phyloP scores from a whole-genome alignment of 306 rosid species.

The Cicer judaicum region DNA sequence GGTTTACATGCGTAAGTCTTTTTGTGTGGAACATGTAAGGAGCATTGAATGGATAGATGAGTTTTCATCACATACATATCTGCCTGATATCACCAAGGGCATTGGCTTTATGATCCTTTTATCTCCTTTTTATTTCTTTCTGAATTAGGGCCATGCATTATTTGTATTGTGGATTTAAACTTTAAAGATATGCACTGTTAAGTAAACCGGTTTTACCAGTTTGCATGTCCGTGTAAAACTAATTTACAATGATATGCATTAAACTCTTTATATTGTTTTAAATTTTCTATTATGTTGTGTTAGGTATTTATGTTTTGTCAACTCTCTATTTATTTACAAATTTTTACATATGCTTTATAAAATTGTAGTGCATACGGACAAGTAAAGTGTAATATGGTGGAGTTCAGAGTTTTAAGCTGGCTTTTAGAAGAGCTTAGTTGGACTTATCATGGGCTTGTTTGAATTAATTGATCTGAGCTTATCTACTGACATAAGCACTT shows the following conservation, averaged over 20 bases:
- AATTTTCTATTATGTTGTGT: background rate
- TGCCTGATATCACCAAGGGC: background rate
- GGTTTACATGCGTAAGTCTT: background rate
- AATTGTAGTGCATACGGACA: background rate
- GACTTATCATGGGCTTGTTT: background rate
- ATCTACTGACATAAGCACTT: background rate
- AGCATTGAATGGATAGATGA: conserved; percentile 8
- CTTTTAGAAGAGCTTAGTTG: background rate
- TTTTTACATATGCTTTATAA: background rate
- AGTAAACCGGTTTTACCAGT: too few species aligned
- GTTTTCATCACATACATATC: conserved; percentile 11
- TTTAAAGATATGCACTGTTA: too few species aligned
- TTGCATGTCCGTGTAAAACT: too few species aligned
- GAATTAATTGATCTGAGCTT: background rate
- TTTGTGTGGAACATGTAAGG: background rate
- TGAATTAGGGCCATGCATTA: background rate
- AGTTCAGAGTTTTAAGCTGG: background rate
- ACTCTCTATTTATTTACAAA: background rate
- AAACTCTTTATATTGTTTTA: background rate
- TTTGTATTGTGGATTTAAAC: background rate
- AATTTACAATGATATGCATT: too few species aligned
- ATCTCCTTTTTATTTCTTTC: background rate
- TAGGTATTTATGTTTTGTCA: background rate
- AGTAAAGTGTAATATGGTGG: background rate
- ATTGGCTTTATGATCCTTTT: background rate